These are phyloP conservation scores for Salicornia ramosissima DNA, from an alignment of 148 eudicot genomes.

Conservation along the genomic window DNA sequence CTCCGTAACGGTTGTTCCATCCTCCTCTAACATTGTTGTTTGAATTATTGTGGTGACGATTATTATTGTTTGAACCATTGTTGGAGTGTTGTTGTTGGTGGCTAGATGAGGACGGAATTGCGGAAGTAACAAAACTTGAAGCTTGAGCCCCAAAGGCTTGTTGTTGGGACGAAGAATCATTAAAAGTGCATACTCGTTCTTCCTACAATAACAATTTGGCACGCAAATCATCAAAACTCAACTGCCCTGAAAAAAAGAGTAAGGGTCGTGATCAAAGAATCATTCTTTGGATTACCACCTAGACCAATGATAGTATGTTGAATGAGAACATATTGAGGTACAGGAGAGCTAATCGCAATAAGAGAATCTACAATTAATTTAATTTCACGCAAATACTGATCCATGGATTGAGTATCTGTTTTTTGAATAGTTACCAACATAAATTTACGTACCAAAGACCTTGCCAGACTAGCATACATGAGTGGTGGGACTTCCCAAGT, in stretches of 20 bases:
- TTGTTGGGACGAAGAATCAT: not conserved
- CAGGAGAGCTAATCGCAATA: too few species aligned
- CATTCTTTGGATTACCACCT: too few species aligned
- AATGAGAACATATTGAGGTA: too few species aligned
- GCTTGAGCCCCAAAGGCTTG: not conserved
- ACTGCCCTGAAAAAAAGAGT: not conserved
- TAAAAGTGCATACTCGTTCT: not conserved
- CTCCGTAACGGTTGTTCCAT: not conserved
- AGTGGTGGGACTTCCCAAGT: too few species aligned
- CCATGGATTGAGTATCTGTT: not conserved
- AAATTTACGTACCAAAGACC: not conserved
- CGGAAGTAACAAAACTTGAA: too few species aligned
- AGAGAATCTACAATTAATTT: not conserved
- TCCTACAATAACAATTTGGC: not conserved
- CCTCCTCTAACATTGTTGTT: not conserved
- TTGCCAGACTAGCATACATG: constrained; percentile 8
- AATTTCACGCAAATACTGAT: not conserved
- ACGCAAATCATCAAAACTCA: constrained; percentile 4
- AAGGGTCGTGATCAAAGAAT: not conserved
- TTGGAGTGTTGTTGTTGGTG: too few species aligned
- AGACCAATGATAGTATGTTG: too few species aligned
- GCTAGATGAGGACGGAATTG: not conserved
- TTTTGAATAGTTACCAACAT: too few species aligned
- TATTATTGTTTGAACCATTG: too few species aligned
- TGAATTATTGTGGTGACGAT: not conserved